Evolutionary conservation across 108 stramenopile genomes (phyloP).

Genomic region (Craspedostauros australis): DNA sequence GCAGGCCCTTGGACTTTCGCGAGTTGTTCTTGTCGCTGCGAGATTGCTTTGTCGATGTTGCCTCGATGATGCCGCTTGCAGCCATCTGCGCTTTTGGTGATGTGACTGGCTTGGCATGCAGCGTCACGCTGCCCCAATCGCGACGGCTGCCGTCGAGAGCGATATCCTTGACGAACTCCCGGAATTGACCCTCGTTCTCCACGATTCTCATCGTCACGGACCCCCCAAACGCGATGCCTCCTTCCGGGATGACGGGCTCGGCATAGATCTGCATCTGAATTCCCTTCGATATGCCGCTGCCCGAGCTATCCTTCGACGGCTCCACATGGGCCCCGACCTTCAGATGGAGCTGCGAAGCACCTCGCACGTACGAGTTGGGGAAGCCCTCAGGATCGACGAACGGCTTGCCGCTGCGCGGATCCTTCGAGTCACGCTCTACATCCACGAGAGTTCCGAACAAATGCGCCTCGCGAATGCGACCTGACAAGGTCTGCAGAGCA

Average conservation of each 20-base stretch:
- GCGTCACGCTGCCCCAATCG: constrained; percentile 74
- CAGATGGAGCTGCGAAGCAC: constrained; percentile 61
- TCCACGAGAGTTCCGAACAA: constrained; percentile 77
- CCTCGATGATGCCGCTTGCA: constrained; percentile 41
- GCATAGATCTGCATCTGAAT: constrained; percentile 65
- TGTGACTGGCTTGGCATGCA: constrained; percentile 77
- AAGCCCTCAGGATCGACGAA: constrained; percentile 79
- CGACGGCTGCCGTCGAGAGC: constrained; percentile 69
- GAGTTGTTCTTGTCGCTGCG: constrained; percentile 7
- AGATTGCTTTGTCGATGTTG: constrained; percentile 3
- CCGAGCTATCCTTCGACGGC: constrained; percentile 42
- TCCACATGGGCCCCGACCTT: constrained; percentile 83
- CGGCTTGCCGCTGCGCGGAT: constrained; percentile 39
- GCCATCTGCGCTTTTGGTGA: constrained; percentile 61
- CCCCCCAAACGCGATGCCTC: constrained; percentile 71
- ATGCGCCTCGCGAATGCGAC: constrained; percentile 66
- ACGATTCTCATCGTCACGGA: constrained; percentile 79
- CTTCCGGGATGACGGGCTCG: constrained; percentile 78
- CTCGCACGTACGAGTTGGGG: constrained; percentile 81
- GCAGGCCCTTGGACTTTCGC: constrained; percentile 4
- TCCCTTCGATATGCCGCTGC: constrained; percentile 60
- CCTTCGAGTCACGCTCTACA: constrained; percentile 52
- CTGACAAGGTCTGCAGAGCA: constrained; percentile 69
- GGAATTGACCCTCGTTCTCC: constrained; percentile 80
- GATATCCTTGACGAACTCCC: constrained; percentile 70